Base-by-base conservation (phyloP, 768 basidiomycete genomes). In the Podaxis sp. region DNA sequence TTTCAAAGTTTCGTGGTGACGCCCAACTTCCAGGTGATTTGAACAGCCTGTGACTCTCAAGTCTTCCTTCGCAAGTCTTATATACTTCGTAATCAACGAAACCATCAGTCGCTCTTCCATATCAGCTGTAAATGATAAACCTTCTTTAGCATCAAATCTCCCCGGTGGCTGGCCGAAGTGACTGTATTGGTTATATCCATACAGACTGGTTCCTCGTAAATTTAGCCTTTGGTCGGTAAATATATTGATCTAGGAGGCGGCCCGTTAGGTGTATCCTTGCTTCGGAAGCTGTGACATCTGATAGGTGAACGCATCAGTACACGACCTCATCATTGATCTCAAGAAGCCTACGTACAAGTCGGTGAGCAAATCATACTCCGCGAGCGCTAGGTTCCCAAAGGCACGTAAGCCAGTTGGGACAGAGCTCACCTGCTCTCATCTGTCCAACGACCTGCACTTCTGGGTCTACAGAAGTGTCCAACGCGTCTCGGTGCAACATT, bases 371-470 rank as follows among this genome's bases (percentile, higher is more conserved):
- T 56, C 54, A 56, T 26, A 33, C 33, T 33, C 33, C 22, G 4
- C 49, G 39, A 8, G n/a, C 19, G 54, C 22, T 36, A 39, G 30
- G 36, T 12, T 24, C 5, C 26, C 22, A 30, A 19, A 3, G 36
- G 6, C 38, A 39, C 11, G 38, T 28, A 39, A 56, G 4, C 13
- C 22, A 9, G 22, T 40, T 28, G 4, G 30, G 17, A 8, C 26
- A 40, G 49, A 52, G 59, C 28, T 60, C 52, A 59, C 40, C 59
- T 40, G 4, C 36, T 59, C 30, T 46, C 51, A 52, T 52, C 51
- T 52, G 24, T 39, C 38, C 15, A 26, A 28, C 59, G 38, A n/a
- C 12, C 22, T n/a, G 13, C 3, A 38, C 19, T 40, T 22, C n/a
- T n/a, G 22, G 22, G 38, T 19, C 5, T 12, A 24, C 17, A 6